Conservation (phyloP, 2,329 filamentous ascomycete genomes). For the Exophiala sp. region DNA sequence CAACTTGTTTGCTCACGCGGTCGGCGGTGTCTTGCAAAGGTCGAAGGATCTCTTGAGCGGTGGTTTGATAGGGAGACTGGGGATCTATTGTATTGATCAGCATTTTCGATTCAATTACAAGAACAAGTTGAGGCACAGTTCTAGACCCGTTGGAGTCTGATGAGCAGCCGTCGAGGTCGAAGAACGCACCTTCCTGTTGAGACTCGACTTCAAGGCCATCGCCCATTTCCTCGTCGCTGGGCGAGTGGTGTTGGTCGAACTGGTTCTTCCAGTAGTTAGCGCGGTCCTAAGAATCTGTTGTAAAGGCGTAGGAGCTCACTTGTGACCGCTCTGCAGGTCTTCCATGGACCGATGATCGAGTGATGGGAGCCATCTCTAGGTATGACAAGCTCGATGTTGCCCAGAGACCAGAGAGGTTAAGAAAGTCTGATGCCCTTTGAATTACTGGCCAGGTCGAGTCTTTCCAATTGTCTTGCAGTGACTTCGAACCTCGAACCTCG, state of each 20-base stretch:
- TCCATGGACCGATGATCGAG: constrained; percentile 32
- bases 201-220: constrained; percentile 32
- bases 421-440: background rate
- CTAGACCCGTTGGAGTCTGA: background rate
- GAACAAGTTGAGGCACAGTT: too few species aligned
- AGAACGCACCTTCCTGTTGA: constrained; percentile 25
- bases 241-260: constrained; percentile 3
- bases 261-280: background rate
- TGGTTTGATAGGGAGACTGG: constrained; percentile 20
- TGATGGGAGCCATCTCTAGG: constrained; percentile 37
- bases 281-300: background rate
- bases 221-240: constrained; percentile 28
- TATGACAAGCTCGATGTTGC: background rate
- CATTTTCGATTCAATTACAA: too few species aligned
- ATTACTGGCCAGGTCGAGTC: background rate
- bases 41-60: constrained; percentile 48
- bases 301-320: constrained; percentile 5
- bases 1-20: constrained; percentile 71
- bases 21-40: constrained; percentile 61
- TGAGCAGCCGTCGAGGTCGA: background rate
- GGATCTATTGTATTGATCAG: constrained; percentile 26
- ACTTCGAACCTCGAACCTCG: too few species aligned
- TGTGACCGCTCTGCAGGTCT: constrained; percentile 8
- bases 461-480: background rate
- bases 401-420: background rate